These are phyloP conservation scores for Pseudocercospora ulei DNA, from an alignment of 2,329 filamentous ascomycete species.

Conservation along the genomic window DNA sequence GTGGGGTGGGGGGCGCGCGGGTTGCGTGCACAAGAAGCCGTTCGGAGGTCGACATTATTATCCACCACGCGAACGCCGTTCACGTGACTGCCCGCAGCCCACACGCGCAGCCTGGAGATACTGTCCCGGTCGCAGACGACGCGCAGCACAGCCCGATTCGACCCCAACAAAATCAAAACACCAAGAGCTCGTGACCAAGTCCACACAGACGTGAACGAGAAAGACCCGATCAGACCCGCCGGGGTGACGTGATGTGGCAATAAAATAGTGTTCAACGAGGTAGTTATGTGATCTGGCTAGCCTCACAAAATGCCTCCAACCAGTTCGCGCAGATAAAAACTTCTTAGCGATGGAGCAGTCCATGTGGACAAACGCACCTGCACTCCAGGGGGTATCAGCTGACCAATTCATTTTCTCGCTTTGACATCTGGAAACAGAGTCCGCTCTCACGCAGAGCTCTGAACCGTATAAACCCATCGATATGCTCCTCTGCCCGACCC, in stretches of 20 bases:
- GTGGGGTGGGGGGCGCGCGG: too few species aligned
- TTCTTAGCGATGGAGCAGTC: constrained; percentile 14
- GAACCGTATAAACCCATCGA: constrained; percentile 17
- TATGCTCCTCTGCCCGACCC: constrained; percentile 12
- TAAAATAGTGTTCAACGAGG: constrained; percentile 2
- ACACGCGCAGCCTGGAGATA: too few species aligned
- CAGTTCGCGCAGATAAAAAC: constrained; percentile 11
- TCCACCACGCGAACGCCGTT: too few species aligned
- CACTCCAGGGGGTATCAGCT: constrained; percentile 23
- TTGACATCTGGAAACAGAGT: constrained; percentile 15
- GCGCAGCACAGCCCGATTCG: too few species aligned
- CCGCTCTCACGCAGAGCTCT: constrained; percentile 11
- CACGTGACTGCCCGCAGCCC: too few species aligned
- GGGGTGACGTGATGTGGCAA: too few species aligned
- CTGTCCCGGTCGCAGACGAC: too few species aligned
- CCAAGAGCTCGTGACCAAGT: background rate
- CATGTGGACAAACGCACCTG: constrained; percentile 7
- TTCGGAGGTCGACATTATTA: too few species aligned
- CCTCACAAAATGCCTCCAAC: constrained; percentile 10
- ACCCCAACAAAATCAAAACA: too few species aligned
- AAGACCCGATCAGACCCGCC: too few species aligned
- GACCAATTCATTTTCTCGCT: constrained; percentile 13
- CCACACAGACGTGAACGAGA: background rate
- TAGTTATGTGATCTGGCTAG: constrained; percentile 10
- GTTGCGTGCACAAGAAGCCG: too few species aligned